Evolutionary conservation across 1,139 yeast genomes (phyloP).

Genomic region (Suhomyces kunorum): DNA sequence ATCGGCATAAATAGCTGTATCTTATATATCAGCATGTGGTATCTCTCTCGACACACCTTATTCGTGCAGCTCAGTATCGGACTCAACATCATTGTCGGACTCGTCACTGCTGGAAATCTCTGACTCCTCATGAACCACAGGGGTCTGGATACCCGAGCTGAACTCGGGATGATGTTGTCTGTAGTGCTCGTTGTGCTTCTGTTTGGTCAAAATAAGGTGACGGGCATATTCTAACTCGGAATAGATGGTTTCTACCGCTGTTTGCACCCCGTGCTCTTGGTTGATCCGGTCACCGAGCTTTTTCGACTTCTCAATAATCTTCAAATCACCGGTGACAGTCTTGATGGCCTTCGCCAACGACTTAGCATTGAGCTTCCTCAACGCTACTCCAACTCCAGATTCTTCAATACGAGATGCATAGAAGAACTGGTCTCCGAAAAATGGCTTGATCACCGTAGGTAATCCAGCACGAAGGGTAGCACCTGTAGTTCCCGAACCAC

Average conservation of each 20-base stretch:
- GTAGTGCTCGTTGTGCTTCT: slow-evolving; percentile 27
- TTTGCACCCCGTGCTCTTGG: slow-evolving; percentile 74
- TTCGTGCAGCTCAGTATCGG: background rate
- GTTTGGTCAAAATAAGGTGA: slow-evolving; percentile 41
- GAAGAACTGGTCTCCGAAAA: slow-evolving; percentile 94
- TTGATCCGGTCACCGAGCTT: slow-evolving; percentile 61
- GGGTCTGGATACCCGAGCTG: slow-evolving; percentile 33
- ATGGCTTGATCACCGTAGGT: slow-evolving; percentile 90
- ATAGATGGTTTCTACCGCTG: slow-evolving; percentile 77
- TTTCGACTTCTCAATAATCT: slow-evolving; percentile 67
- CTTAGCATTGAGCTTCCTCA: slow-evolving; percentile 66
- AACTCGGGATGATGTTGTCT: slow-evolving; percentile 24
- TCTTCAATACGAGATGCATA: slow-evolving; percentile 87
- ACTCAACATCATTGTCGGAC: slow-evolving; percentile 6
- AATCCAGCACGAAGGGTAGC: slow-evolving; percentile 83
- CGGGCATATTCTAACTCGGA: slow-evolving; percentile 78
- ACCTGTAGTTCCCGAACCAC: slow-evolving; percentile 97
- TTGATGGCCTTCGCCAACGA: slow-evolving; percentile 66
- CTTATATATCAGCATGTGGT: no score
- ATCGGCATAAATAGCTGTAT: no score
- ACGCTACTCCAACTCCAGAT: slow-evolving; percentile 78
- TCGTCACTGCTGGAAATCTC: slow-evolving; percentile 19
- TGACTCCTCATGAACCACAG: slow-evolving; percentile 25
- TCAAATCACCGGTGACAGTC: slow-evolving; percentile 65
- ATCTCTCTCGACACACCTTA: background rate